Evolutionary conservation across 176 grass and related monocot species (phyloP).

Genomic region (Microstegium vimineum): DNA sequence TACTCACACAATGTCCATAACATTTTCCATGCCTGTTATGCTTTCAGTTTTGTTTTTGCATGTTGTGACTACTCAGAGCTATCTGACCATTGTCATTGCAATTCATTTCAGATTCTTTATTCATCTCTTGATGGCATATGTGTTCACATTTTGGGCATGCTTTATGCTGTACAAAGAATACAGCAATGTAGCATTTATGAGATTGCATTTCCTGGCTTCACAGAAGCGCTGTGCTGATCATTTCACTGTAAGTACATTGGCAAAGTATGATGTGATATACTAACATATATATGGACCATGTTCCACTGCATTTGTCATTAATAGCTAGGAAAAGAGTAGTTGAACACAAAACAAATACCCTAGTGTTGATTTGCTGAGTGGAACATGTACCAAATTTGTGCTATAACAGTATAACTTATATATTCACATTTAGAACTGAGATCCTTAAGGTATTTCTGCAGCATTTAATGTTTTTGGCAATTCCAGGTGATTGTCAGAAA

Average conservation of each 20-base stretch:
- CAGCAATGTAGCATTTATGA: constrained; percentile 84
- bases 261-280: not conserved
- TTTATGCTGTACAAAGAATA: constrained; percentile 96
- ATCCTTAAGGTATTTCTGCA: not conserved
- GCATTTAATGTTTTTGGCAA: constrained; percentile 14
- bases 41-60: not conserved
- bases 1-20: not conserved
- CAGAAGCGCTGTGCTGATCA: constrained; percentile 85
- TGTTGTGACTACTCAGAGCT: not conserved
- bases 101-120: constrained; percentile 78
- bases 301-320: not conserved
- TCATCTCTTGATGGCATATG: constrained; percentile 82
- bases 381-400: not conserved
- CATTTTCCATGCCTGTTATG: not conserved
- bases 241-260: constrained; percentile 73
- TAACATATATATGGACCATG: not conserved
- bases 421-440: not conserved
- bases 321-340: not conserved
- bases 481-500: constrained; percentile 95
- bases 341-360: not conserved
- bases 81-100: constrained; percentile 1
- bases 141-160: constrained; percentile 87
- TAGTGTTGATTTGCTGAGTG: not conserved
- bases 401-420: not conserved
- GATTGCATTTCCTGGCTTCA: constrained; percentile 90